A percentile compares a stretch with the other conserved stretches of the same genome.
phyloP scores from a whole-genome alignment of 106 monocot species.

The Allium sativum region DNA sequence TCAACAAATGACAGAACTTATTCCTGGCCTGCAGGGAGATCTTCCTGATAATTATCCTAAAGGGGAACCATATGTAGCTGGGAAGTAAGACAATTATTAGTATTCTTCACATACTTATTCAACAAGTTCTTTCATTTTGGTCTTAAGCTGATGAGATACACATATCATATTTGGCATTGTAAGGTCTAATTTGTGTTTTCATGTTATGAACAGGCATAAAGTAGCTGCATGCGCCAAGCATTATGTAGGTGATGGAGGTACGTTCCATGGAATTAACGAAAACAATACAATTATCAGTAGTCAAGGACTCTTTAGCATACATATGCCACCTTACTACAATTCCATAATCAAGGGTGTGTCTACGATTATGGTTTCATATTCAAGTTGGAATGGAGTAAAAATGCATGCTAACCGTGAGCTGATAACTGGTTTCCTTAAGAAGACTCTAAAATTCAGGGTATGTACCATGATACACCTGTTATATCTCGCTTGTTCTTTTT shows the following conservation, averaged over 20 bases:
- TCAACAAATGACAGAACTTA: constrained; percentile 54
- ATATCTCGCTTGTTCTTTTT: neutral
- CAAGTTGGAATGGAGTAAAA: constrained; percentile 73
- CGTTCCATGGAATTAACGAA: constrained; percentile 56
- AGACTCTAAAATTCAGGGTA: constrained; percentile 45
- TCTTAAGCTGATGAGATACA: too few species aligned
- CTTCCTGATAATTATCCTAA: constrained; percentile 26
- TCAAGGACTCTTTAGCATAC: constrained; percentile 34
- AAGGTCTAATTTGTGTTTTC: neutral
- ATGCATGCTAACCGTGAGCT: constrained; percentile 62
- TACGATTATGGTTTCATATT: constrained; percentile 73
- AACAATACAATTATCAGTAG: constrained; percentile 44
- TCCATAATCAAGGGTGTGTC: constrained; percentile 53
- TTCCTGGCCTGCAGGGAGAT: constrained; percentile 61
- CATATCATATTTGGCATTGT: neutral
- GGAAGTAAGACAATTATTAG: constrained; percentile 26
- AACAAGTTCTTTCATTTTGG: neutral
- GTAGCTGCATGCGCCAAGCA: constrained; percentile 75
- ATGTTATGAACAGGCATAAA: constrained; percentile 30
- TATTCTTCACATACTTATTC: neutral
- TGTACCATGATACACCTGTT: too few species aligned
- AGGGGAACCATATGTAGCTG: constrained; percentile 45
- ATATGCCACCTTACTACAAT: constrained; percentile 67
- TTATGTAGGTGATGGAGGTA: constrained; percentile 72
- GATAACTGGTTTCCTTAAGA: constrained; percentile 56